These are phyloP conservation scores for Fraxinus greggii DNA, from an alignment of 305 asterid species.

Conservation along the genomic window DNA sequence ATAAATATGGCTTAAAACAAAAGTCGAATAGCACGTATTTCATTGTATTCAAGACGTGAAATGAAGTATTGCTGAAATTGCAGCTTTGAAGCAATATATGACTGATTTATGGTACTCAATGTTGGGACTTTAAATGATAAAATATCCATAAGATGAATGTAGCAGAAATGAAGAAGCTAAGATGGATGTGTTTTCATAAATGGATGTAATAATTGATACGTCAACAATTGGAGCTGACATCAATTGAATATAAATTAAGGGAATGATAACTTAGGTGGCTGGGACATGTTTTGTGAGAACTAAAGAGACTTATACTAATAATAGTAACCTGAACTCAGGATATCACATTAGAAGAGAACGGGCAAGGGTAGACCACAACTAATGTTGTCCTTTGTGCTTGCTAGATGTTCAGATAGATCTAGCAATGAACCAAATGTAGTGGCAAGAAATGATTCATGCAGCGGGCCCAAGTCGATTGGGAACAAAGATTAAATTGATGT, in stretches of 20 bases:
- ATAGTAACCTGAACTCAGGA: background rate
- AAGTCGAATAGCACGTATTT: background rate
- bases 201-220: background rate
- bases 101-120: background rate
- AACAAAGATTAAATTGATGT: background rate
- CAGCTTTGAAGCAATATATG: background rate
- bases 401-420: background rate
- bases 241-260: background rate
- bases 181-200: background rate
- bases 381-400: background rate
- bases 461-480: background rate
- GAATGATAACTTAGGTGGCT: background rate
- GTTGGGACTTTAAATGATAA: background rate
- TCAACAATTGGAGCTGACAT: background rate
- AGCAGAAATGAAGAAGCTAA: background rate
- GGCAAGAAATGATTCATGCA: background rate
- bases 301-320: background rate
- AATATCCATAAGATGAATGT: background rate
- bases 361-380: background rate
- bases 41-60: background rate
- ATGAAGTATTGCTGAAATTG: background rate
- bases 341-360: background rate
- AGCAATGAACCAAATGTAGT: background rate
- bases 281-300: background rate
- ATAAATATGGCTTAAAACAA: background rate